Evolutionary conservation across 345 rosid genomes (phyloP).

Genomic region (Hirschfeldia incana): DNA sequence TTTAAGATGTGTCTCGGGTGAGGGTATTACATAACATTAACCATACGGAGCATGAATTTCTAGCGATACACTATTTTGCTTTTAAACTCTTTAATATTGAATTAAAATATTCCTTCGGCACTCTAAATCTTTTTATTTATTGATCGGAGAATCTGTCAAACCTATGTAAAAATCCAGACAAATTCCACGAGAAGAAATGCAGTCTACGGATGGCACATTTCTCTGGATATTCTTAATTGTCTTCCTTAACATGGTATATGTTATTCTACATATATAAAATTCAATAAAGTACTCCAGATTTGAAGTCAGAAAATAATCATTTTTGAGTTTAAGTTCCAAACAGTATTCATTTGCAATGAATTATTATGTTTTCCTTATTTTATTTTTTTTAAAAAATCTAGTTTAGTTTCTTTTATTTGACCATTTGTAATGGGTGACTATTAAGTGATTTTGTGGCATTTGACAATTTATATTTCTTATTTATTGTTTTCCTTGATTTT

Average conservation of each 20-base stretch:
- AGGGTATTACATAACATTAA: neutral
- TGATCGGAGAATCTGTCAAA: too few species aligned
- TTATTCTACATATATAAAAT: neutral
- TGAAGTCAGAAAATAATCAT: neutral
- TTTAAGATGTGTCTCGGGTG: neutral
- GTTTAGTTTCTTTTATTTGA: neutral
- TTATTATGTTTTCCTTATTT: neutral
- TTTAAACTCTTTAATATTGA: neutral
- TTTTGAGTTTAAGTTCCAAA: neutral
- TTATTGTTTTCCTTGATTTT: constrained; percentile 1
- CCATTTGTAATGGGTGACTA: neutral
- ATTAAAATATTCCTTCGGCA: too few species aligned
- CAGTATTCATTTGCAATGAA: neutral
- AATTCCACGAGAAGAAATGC: too few species aligned
- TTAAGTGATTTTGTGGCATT: neutral
- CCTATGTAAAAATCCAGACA: too few species aligned
- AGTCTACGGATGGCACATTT: too few species aligned
- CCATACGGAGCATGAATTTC: constrained; percentile 14
- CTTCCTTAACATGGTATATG: too few species aligned
- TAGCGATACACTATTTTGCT: neutral
- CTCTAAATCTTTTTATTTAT: too few species aligned
- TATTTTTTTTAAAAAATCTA: neutral
- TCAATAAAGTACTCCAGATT: neutral
- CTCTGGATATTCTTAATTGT: too few species aligned
- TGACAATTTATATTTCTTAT: neutral